A percentile compares a stretch with the other conserved stretches of the same genome.
These are phyloP conservation scores for Oldenlandia corymbosa DNA, from an alignment of 257 asterid species.

Conservation along the genomic window DNA sequence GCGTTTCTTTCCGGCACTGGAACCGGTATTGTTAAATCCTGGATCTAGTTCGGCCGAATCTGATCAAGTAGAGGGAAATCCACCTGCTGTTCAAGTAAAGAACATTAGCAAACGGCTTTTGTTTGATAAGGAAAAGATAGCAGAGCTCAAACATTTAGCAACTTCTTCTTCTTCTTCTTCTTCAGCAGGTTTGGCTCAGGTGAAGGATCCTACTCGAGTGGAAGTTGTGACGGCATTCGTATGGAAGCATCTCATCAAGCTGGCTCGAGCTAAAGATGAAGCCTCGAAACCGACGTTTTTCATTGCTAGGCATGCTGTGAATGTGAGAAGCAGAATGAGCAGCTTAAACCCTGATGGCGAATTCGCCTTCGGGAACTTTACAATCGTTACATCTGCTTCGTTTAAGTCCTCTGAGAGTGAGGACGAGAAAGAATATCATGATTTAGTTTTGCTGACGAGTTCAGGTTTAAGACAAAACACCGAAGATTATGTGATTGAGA, in stretches of 20 bases:
- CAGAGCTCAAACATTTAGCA: neutral
- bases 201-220: constrained; percentile 23
- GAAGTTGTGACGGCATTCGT: constrained; percentile 28
- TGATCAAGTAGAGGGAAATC: neutral
- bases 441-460: constrained; percentile 6
- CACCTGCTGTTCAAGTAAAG: constrained; percentile 2
- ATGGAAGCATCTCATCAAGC: constrained; percentile 23
- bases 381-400: neutral
- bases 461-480: constrained; percentile 11
- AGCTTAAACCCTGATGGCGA: neutral
- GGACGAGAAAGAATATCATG: neutral
- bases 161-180: too few relatives aligned
- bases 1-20: constrained; percentile 7
- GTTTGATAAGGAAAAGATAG: constrained; percentile 13
- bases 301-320: constrained; percentile 21
- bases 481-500: neutral
- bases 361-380: constrained; percentile 19
- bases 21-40: neutral
- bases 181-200: neutral
- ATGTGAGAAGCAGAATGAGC: constrained; percentile 26
- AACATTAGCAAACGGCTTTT: constrained; percentile 11
- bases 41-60: neutral
- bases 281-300: neutral
- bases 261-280: constrained; percentile 2
- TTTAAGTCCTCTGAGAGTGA: neutral